Percentiles rank a stretch among this genome's conserved stretches.
Evolutionary conservation across 2,329 filamentous ascomycete genomes (phyloP).

Genomic region (Beauveria sp.): DNA sequence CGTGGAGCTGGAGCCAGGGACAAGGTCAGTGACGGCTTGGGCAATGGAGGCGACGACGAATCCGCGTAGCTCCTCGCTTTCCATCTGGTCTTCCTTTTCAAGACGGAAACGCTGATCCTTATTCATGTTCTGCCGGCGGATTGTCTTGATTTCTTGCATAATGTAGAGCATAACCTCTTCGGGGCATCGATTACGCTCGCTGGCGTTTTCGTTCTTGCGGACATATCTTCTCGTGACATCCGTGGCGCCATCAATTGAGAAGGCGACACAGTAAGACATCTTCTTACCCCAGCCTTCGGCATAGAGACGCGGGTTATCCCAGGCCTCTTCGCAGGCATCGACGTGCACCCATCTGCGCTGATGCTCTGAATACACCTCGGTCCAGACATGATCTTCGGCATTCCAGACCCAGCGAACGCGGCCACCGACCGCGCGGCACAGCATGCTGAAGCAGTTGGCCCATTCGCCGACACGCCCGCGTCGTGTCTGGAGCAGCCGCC

Average conservation of each 20-base stretch:
- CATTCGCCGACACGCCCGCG: conserved; percentile 88
- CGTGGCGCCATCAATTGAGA: conserved; percentile 77
- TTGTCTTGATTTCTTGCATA: conserved; percentile 80
- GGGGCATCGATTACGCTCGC: conserved; percentile 69
- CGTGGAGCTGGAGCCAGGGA: conserved; percentile 38
- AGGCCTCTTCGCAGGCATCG: conserved; percentile 87
- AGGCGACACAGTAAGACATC: conserved; percentile 94
- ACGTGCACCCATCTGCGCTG: conserved; percentile 95
- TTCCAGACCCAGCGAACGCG: conserved; percentile 98
- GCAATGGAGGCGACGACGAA: conserved; percentile 69
- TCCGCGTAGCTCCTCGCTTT: conserved; percentile 66
- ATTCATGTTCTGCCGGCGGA: conserved; percentile 74
- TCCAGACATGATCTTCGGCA: conserved; percentile 95
- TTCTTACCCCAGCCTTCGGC: conserved; percentile 94
- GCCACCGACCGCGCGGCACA: conserved; percentile 85
- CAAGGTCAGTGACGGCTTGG: conserved; percentile 61
- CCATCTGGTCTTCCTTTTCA: conserved; percentile 70
- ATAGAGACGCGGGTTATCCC: conserved; percentile 90
- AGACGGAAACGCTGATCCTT: conserved; percentile 79
- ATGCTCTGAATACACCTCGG: conserved; percentile 92
- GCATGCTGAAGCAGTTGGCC: conserved; percentile 98
- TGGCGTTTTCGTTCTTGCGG: conserved; percentile 63
- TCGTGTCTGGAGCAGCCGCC: conserved; percentile 79
- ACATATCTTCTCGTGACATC: conserved; percentile 62
- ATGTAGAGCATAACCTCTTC: conserved; percentile 90